Conservation (phyloP, 1,284 basidiomycete species). For the Flammula alnicola region DNA sequence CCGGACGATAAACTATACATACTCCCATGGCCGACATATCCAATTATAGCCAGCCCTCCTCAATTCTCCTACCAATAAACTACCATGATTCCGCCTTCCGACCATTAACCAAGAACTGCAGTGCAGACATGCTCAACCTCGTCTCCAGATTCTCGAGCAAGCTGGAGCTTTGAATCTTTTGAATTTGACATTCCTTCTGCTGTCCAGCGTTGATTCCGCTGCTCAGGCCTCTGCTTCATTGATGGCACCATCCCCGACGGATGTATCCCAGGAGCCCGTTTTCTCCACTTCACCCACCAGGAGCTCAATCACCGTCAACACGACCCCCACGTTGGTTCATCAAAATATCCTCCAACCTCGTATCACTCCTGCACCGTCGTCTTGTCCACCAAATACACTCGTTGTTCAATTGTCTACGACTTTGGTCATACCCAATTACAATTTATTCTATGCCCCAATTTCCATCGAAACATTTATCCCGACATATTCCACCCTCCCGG, state of each 20-base stretch:
- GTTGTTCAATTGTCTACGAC: conserved; percentile 55
- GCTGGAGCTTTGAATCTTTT: conserved; percentile 17
- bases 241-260: conserved; percentile 4
- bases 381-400: conserved; percentile 43
- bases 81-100: conserved; percentile 11
- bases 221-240: conserved; percentile 8
- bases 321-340: conserved; percentile 22
- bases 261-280: background rate
- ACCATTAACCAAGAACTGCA: conserved; percentile 20
- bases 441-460: conserved; percentile 44
- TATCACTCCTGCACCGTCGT: conserved; percentile 34
- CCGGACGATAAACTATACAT: too few species aligned
- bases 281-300: conserved; percentile 1
- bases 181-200: conserved; percentile 5
- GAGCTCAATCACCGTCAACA: conserved; percentile 4
- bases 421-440: conserved; percentile 53
- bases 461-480: conserved; percentile 53
- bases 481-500: conserved; percentile 49
- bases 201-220: conserved; percentile 2
- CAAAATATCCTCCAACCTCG: conserved; percentile 32
- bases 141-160: conserved; percentile 8
- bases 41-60: conserved; percentile 17
- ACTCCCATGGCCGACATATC: conserved; percentile 13
- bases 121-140: conserved; percentile 21
- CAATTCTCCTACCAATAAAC: conserved; percentile 2